Evolutionary conservation across 257 asterid genomes (phyloP).

Genomic region (Solanum medicagineum): DNA sequence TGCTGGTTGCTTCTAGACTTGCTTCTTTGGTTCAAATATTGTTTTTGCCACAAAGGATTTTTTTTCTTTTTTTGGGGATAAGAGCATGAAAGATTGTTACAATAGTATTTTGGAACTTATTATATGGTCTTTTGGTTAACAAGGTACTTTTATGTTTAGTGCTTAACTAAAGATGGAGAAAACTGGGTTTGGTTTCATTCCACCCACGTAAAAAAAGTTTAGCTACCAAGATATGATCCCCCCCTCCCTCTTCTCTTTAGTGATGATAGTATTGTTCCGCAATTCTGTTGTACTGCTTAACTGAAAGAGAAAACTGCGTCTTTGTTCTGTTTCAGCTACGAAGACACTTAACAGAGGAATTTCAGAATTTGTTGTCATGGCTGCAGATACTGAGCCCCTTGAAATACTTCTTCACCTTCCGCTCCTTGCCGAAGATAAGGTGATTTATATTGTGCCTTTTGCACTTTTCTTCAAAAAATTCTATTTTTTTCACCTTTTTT

Average conservation of each 20-base stretch:
- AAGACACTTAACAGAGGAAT: slow-evolving; percentile 89
- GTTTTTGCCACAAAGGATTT: not conserved
- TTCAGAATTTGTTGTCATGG: slow-evolving; percentile 87
- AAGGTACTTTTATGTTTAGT: not conserved
- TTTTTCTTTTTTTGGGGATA: not conserved
- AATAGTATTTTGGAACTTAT: not conserved
- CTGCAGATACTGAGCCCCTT: slow-evolving; percentile 91
- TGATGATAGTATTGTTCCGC: not conserved
- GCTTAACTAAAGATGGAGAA: not conserved
- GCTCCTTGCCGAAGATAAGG: slow-evolving; percentile 94
- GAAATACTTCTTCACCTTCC: slow-evolving; percentile 95
- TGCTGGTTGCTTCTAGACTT: not conserved
- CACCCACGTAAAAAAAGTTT: not conserved
- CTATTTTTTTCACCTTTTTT: not conserved
- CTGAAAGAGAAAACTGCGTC: not conserved
- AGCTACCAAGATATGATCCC: not conserved
- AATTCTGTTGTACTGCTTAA: not conserved
- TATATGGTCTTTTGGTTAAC: not conserved
- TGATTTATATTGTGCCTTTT: not conserved
- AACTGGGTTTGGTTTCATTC: not conserved
- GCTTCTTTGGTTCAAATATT: not conserved
- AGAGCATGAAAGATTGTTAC: not conserved
- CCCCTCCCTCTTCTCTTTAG: not conserved
- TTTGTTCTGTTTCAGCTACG: slow-evolving; percentile 48
- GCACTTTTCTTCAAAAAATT: not conserved